Percentiles rank a stretch among this genome's conserved stretches.
Conservation (phyloP, 352 stramenopile genomes). For the Globisporangium nunn region DNA sequence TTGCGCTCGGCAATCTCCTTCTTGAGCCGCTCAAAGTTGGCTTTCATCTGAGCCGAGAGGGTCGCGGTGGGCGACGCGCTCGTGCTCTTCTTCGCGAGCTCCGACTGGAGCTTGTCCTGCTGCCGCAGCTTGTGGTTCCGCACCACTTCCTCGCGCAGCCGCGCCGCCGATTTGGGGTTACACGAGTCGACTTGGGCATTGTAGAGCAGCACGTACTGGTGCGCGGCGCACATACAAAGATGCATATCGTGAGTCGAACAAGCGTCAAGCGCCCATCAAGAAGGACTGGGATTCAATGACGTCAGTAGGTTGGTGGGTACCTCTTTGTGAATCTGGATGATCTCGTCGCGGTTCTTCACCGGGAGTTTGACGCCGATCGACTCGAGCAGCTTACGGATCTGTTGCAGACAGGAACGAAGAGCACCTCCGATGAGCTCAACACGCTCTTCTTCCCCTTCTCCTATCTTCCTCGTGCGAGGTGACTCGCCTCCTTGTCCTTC, state of each 20-base stretch:
- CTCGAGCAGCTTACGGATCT: conserved; percentile 65
- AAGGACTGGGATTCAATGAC: no score
- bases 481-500: conserved; percentile 68
- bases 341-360: conserved; percentile 73
- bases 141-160: conserved; percentile 66
- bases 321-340: conserved; percentile 87
- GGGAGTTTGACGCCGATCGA: conserved; percentile 47
- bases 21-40: conserved; percentile 67
- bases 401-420: not conserved
- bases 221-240: not conserved
- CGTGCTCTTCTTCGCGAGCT: conserved; percentile 23
- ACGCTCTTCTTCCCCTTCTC: no score
- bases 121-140: conserved; percentile 56
- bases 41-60: conserved; percentile 54
- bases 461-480: no score
- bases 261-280: not conserved
- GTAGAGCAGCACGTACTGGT: conserved; percentile 65
- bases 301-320: conserved; percentile 14
- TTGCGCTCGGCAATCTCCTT: conserved; percentile 63
- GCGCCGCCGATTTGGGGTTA: conserved; percentile 53
- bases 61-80: conserved; percentile 20
- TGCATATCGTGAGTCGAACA: not conserved
- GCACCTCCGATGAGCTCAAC: not conserved
- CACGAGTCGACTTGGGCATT: conserved; percentile 80
- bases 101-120: conserved; percentile 48